A percentile compares a stretch with the other conserved stretches of the same genome.
phyloP scores from a whole-genome alignment of 352 stramenopile genomes.

The Stephanocyclus meneghinianus region DNA sequence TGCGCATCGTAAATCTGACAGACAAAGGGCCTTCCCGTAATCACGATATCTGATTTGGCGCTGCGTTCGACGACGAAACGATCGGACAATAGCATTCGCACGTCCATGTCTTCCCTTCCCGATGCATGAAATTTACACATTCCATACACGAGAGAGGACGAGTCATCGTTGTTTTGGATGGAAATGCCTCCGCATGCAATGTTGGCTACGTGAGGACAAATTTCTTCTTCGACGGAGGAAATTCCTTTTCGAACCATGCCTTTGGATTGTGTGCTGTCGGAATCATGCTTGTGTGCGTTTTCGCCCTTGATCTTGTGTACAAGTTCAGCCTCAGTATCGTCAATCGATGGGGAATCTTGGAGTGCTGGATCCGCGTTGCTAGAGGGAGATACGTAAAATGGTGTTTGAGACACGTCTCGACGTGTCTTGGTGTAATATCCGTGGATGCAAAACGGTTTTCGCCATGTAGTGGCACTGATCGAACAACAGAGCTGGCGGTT shows the following conservation, averaged over 20 bases:
- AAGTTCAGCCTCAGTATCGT: neutral
- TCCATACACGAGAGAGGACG: constrained; percentile 52
- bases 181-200: constrained; percentile 66
- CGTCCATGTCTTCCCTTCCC: constrained; percentile 95
- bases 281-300: no score
- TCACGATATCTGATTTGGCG: constrained; percentile 15
- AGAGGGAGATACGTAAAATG: constrained; percentile 65
- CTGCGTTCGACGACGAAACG: constrained; percentile 72
- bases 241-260: constrained; percentile 47
- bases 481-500: neutral
- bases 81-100: constrained; percentile 92
- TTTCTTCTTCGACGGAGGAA: constrained; percentile 78
- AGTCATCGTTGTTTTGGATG: constrained; percentile 51
- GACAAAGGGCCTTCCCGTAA: constrained; percentile 73
- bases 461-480: constrained; percentile 55
- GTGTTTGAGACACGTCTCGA: constrained; percentile 74
- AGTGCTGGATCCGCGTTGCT: neutral
- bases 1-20: constrained; percentile 74
- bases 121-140: constrained; percentile 93
- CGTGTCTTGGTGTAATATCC: constrained; percentile 72
- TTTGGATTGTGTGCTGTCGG: constrained; percentile 1
- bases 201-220: constrained; percentile 49
- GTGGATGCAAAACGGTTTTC: constrained; percentile 66
- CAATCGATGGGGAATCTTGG: neutral
- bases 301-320: no score